Percentiles rank a stretch among this genome's conserved stretches.
Conservation (phyloP, 176 grass and related monocot species). For the Aegilops speltoides region DNA sequence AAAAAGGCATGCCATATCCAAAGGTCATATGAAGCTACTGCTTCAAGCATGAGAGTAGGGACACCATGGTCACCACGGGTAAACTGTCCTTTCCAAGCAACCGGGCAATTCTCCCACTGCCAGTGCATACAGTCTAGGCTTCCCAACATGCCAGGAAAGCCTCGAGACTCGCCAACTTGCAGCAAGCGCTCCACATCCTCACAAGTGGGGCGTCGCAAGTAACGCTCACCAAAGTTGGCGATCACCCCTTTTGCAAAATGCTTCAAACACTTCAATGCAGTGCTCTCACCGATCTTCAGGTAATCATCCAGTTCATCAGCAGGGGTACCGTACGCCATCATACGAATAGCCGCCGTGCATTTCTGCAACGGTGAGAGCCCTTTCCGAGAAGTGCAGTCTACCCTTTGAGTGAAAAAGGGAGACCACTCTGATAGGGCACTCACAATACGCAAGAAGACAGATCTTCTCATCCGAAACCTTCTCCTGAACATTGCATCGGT, state of each 20-base stretch:
- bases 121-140: neutral
- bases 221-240: neutral
- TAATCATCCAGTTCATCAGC: neutral
- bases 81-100: neutral
- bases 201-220: neutral
- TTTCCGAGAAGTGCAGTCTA: neutral
- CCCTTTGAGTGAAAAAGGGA: conserved; percentile 1
- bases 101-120: neutral
- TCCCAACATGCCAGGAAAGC: neutral
- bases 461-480: neutral
- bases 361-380: neutral
- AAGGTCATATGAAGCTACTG: neutral
- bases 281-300: neutral
- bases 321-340: neutral
- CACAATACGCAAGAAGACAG: neutral
- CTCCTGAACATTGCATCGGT: neutral
- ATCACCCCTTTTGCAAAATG: neutral
- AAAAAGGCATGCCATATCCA: neutral
- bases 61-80: neutral
- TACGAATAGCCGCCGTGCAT: neutral
- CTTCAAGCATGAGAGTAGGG: neutral
- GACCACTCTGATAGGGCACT: neutral
- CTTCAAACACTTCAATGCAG: neutral
- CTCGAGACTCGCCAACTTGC: neutral
- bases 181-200: neutral